phyloP scores from a whole-genome alignment of 2,329 filamentous ascomycete genomes.

The Colletotrichum godetiae region DNA sequence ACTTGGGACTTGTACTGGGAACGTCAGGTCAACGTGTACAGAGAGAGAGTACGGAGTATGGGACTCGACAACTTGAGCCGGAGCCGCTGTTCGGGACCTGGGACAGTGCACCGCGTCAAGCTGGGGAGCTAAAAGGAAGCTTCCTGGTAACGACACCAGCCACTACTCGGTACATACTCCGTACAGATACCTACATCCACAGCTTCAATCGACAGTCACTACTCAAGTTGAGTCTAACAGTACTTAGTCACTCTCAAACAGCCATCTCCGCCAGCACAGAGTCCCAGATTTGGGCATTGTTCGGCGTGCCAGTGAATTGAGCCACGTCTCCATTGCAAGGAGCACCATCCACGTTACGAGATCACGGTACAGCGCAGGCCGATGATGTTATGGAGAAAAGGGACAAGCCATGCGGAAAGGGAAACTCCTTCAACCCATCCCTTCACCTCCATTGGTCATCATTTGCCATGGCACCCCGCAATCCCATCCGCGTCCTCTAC shows the following conservation, averaged over 20 bases:
- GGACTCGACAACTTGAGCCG: constrained; percentile 25
- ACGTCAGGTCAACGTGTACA: constrained; percentile 2
- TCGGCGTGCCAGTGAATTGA: background rate
- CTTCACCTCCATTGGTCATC: constrained; percentile 18
- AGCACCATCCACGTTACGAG: constrained; percentile 20
- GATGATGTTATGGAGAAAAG: constrained; percentile 34
- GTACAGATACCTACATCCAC: too few species aligned
- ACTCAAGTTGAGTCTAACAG: background rate
- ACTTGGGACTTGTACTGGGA: background rate
- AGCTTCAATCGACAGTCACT: background rate
- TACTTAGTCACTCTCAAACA: background rate
- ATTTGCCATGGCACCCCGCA: constrained; percentile 19
- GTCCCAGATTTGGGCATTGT: background rate
- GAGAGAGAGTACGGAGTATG: too few species aligned
- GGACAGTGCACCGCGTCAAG: constrained; percentile 18
- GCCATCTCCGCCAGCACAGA: background rate
- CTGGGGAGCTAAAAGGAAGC: background rate
- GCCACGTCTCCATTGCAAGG: background rate
- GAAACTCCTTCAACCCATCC: constrained; percentile 12
- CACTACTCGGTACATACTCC: background rate
- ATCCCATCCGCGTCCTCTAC: constrained; percentile 15
- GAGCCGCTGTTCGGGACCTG: constrained; percentile 22
- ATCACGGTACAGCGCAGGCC: constrained; percentile 24
- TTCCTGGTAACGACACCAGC: constrained; percentile 7
- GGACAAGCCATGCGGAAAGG: constrained; percentile 30